Conservation (phyloP, 2,329 filamentous ascomycete species). For the Pezicula radicicola region DNA sequence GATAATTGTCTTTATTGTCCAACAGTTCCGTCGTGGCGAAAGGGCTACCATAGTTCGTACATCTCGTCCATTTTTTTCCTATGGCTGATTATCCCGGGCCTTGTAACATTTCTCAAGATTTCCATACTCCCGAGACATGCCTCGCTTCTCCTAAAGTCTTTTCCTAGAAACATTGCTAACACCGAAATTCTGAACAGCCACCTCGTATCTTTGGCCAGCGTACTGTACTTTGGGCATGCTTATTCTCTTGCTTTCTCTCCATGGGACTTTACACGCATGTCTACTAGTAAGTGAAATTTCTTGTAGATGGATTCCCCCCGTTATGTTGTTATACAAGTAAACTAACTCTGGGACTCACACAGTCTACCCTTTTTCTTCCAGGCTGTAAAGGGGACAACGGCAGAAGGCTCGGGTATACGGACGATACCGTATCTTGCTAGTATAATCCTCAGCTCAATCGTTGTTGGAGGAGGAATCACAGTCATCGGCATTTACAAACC, state of each 20-base stretch:
- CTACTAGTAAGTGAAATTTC: conserved; percentile 22
- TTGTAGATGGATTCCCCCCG: no score
- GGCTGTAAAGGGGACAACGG: conserved; percentile 37
- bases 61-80: no score
- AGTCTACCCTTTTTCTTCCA: conserved; percentile 49
- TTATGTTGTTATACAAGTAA: no score
- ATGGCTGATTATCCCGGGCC: no score
- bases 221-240: conserved; percentile 30
- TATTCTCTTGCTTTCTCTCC: conserved; percentile 31
- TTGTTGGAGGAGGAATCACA: conserved; percentile 36
- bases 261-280: conserved; percentile 49
- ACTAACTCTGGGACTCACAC: no score
- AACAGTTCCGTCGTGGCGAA: conserved; percentile 41
- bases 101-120: no score
- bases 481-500: conserved; percentile 39
- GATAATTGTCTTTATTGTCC: conserved; percentile 32
- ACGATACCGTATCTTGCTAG: conserved; percentile 42
- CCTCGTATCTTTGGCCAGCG: conserved; percentile 39
- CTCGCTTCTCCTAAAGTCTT: no score
- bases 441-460: conserved; percentile 38
- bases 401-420: conserved; percentile 36
- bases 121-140: no score
- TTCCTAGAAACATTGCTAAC: no score
- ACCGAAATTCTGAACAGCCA: conserved; percentile 17
- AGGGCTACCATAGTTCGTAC: conserved; percentile 40